Percentiles rank a stretch among this genome's conserved stretches.
Evolutionary conservation across 139 green algal genomes (phyloP).

Genomic region (Eudorina sp.): DNA sequence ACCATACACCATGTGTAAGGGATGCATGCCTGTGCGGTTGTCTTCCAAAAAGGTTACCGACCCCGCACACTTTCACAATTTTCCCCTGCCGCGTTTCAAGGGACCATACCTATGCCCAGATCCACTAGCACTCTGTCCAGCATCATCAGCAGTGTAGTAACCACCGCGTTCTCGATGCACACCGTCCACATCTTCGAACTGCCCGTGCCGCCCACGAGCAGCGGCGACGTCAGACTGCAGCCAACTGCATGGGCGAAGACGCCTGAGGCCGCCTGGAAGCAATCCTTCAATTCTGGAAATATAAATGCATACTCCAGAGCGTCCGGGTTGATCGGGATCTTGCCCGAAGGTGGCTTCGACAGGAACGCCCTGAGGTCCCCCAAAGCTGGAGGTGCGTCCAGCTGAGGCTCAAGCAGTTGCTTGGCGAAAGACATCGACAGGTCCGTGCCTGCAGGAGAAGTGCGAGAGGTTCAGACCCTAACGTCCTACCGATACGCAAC

Average conservation of each 20-base stretch:
- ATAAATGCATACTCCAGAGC: background rate
- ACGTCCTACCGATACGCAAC: too few relatives aligned
- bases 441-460: conserved; percentile 24
- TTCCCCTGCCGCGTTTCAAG: background rate
- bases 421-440: background rate
- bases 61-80: background rate
- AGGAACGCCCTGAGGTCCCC: background rate
- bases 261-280: conserved; percentile 12
- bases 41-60: background rate
- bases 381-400: conserved; percentile 2
- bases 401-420: background rate
- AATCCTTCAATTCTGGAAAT: background rate
- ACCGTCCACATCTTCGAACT: conserved; percentile 16
- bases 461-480: too few relatives aligned
- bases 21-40: background rate
- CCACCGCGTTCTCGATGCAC: background rate
- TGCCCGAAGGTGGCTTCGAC: background rate
- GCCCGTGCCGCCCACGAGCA: background rate
- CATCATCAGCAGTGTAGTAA: conserved; percentile 6
- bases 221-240: background rate
- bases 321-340: conserved; percentile 22
- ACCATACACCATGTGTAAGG: background rate
- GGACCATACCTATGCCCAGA: background rate
- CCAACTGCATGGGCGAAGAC: background rate
- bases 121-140: background rate